A percentile compares a stretch with the other conserved stretches of the same genome.
Conservation (phyloP, 345 rosid genomes). For the Mercurialis annua region DNA sequence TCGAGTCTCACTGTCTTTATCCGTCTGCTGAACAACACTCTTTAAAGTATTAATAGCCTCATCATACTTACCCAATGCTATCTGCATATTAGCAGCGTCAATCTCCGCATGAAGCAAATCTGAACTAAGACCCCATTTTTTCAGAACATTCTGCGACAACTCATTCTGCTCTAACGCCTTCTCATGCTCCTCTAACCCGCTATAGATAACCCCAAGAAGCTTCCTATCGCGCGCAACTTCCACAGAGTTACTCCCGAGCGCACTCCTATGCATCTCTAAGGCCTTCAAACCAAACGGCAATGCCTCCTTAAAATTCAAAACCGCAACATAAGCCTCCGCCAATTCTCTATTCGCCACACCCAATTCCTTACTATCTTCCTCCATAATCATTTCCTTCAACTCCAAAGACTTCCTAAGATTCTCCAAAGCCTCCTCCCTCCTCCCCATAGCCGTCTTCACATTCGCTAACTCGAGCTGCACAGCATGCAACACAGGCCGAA, state of each 20-base stretch:
- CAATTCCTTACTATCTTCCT: conserved; percentile 67
- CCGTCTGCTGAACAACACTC: conserved; percentile 60
- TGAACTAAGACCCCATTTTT: conserved; percentile 72
- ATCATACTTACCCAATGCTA: conserved; percentile 74
- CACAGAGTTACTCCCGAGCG: conserved; percentile 66
- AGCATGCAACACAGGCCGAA: conserved; percentile 64
- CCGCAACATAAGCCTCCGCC: conserved; percentile 79
- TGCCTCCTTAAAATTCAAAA: conserved; percentile 82
- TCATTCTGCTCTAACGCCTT: conserved; percentile 86
- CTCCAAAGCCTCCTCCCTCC: conserved; percentile 84
- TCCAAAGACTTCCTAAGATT: conserved; percentile 69
- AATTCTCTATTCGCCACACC: conserved; percentile 69
- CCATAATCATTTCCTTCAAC: conserved; percentile 70
- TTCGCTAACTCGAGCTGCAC: conserved; percentile 79
- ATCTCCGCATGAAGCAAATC: conserved; percentile 76
- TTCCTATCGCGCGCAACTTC: conserved; percentile 88
- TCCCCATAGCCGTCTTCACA: conserved; percentile 86
- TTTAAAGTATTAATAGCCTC: conserved; percentile 69
- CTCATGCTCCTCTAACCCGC: conserved; percentile 79
- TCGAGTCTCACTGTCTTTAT: conserved; percentile 66
- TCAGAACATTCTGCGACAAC: conserved; percentile 66
- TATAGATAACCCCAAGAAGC: conserved; percentile 79
- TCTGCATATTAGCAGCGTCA: conserved; percentile 86
- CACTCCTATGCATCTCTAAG: conserved; percentile 66
- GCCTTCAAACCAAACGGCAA: conserved; percentile 69